Percentiles rank a stretch among this genome's conserved stretches.
These are phyloP conservation scores for Magnusiomyces sp. DNA, from an alignment of 1,139 yeast species.

Conservation along the genomic window DNA sequence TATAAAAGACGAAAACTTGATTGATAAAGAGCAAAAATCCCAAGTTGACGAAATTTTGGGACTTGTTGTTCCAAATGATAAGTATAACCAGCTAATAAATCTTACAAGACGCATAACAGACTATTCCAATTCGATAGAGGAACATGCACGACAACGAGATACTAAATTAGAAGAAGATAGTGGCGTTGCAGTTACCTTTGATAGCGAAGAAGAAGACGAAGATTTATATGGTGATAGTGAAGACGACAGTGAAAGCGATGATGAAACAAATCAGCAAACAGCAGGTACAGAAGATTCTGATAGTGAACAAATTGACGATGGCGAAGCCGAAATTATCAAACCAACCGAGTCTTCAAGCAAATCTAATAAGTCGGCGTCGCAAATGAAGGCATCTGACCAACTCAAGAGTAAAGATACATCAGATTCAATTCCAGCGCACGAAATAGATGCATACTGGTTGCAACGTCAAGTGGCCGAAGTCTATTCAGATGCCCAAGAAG, in stretches of 20 bases:
- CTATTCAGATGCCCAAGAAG: constrained; percentile 34
- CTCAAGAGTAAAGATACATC: background rate
- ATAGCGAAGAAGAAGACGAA: constrained; percentile 38
- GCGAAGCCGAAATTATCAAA: constrained; percentile 26
- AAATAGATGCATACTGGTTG: constrained; percentile 46
- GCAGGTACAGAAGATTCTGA: constrained; percentile 29
- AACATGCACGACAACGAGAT: constrained; percentile 19
- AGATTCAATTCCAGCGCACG: constrained; percentile 28
- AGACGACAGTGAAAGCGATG: constrained; percentile 28
- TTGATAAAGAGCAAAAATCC: constrained; percentile 36
- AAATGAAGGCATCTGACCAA: constrained; percentile 18
- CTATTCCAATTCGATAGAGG: constrained; percentile 34
- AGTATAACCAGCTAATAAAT: constrained; percentile 46
- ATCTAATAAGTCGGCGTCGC: constrained; percentile 14
- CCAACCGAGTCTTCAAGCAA: constrained; percentile 19
- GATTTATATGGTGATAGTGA: constrained; percentile 30
- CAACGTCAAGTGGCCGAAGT: constrained; percentile 36
- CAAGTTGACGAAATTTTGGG: constrained; percentile 45
- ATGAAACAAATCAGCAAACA: constrained; percentile 25
- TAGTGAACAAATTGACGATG: constrained; percentile 20
- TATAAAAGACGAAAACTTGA: constrained; percentile 43
- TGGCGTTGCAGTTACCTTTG: constrained; percentile 41
- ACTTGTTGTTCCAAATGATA: constrained; percentile 35
- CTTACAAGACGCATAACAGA: constrained; percentile 53
- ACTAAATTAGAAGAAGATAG: constrained; percentile 32